A percentile compares a stretch with the other conserved stretches of the same genome.
phyloP scores from a whole-genome alignment of 371 early-diverging fungal species.

The Apophysomyces elegans region DNA sequence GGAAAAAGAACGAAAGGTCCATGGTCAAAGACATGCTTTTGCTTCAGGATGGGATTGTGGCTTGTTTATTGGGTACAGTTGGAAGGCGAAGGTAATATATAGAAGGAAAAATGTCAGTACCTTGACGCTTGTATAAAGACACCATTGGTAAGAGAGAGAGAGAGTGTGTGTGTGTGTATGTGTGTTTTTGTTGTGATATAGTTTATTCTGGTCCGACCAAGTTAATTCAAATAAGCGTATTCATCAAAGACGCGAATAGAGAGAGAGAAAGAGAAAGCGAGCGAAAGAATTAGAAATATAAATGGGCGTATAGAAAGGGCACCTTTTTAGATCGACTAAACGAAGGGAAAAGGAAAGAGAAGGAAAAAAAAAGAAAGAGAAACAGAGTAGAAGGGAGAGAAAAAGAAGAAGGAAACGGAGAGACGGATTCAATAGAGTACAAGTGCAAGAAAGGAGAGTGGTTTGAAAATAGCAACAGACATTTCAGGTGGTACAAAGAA shows the following conservation, averaged over 20 bases:
- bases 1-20: not conserved
- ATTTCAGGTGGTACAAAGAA: not conserved
- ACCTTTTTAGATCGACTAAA: not conserved
- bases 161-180: not conserved
- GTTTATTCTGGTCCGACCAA: constrained; percentile 1
- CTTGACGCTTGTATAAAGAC: constrained; percentile 1
- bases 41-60: not conserved
- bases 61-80: not conserved
- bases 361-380: not conserved
- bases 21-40: no score
- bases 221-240: not conserved
- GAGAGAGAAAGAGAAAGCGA: not conserved
- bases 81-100: not conserved
- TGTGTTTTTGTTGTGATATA: not conserved
- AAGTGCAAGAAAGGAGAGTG: constrained; percentile 10
- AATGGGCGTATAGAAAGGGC: not conserved
- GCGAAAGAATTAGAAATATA: not conserved
- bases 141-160: not conserved
- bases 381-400: constrained; percentile 3
- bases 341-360: not conserved
- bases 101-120: constrained; percentile 3
- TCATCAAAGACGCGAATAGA: not conserved
- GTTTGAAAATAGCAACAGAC: constrained; percentile 7
- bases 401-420: not conserved
- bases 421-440: constrained; percentile 1